Conservation (phyloP, 371 early-diverging fungal species). For the Actinomucor elegans region DNA sequence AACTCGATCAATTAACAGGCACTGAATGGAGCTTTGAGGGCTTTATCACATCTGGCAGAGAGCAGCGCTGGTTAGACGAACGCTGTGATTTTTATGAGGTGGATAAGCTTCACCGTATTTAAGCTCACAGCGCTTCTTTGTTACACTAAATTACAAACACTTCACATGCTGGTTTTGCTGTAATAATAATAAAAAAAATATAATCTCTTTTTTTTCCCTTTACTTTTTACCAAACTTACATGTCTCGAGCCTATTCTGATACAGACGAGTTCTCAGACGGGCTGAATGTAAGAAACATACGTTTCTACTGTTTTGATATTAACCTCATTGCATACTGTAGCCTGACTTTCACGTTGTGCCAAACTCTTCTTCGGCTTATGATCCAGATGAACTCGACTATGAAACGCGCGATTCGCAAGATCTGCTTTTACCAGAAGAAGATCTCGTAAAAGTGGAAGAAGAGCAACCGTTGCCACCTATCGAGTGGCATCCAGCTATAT, state of each 20-base stretch:
- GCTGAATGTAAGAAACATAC: not conserved
- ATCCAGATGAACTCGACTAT: constrained; percentile 8
- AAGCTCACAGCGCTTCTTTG: no score
- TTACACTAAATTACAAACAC: not conserved
- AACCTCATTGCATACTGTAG: not conserved
- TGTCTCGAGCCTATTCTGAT: constrained; percentile 17
- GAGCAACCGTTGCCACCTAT: constrained; percentile 3
- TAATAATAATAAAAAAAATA: no score
- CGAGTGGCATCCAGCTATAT: constrained; percentile 21
- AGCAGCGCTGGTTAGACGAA: constrained; percentile 27
- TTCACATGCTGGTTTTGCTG: not conserved
- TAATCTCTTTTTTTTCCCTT: no score
- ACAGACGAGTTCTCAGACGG: constrained; percentile 23
- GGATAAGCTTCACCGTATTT: constrained; percentile 3
- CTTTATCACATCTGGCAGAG: constrained; percentile 12
- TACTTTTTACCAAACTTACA: no score
- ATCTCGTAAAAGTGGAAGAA: constrained; percentile 5
- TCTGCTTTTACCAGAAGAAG: not conserved
- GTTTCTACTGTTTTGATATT: not conserved
- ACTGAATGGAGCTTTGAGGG: constrained; percentile 34
- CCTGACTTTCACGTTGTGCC: constrained; percentile 23
- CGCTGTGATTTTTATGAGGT: constrained; percentile 25
- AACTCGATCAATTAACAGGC: constrained; percentile 16
- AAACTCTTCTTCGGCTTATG: constrained; percentile 6
- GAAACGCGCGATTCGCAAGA: not conserved